Base-by-base conservation (phyloP, 352 stramenopile species). In the Phytopythium vexans region DNA sequence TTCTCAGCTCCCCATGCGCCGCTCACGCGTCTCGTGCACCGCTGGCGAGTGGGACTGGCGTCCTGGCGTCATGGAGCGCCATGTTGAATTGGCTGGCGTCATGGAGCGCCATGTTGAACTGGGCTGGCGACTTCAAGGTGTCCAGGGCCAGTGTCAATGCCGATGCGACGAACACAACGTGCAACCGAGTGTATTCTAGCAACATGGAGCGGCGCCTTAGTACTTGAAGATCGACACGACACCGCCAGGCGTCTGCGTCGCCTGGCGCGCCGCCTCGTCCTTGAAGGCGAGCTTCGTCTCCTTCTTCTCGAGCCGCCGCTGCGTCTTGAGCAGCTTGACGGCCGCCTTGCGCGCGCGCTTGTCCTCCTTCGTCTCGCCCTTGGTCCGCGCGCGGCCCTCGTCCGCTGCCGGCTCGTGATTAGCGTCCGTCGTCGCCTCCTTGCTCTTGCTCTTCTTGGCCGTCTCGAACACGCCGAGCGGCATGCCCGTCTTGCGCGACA, bases 401-500 rank as follows among this genome's bases (percentile, higher is more conserved):
- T 52, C 46, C 16, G 35, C 46, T 6, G 33, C 56, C 3, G 42
- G 42, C 52, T 62, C 44, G 45, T 74, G 62, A 8, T 72, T 54
- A 31, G 67, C 56, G 5, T 68, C 56, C 0, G 40, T n/a, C 42
- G 58, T 76, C 40, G 16, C 40, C 49, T 44, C 48, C 32, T 65
- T 70, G 38, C 43, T 68, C 34, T 47, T 60, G 35, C 36, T 56
- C 21, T 56, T 45, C 47, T 41, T 48, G 11, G 35, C 57, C n/a
- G 61, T 56, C 58, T 92, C 74, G 45, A 98, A 86, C 41, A 98
- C 86, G 48, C 89, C 92, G 35, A 99, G 58, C 10, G 96, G 96
- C 65, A 99, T 88, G 27, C 96, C 96, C 11, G 95, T 98, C 77
- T 98, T 99, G 27, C 82, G 82, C 8, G 91, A 98, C 49, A 99